These are phyloP conservation scores for Ophidiomyces ophidiicola DNA, from an alignment of 2,329 filamentous ascomycete genomes.

Conservation along the genomic window DNA sequence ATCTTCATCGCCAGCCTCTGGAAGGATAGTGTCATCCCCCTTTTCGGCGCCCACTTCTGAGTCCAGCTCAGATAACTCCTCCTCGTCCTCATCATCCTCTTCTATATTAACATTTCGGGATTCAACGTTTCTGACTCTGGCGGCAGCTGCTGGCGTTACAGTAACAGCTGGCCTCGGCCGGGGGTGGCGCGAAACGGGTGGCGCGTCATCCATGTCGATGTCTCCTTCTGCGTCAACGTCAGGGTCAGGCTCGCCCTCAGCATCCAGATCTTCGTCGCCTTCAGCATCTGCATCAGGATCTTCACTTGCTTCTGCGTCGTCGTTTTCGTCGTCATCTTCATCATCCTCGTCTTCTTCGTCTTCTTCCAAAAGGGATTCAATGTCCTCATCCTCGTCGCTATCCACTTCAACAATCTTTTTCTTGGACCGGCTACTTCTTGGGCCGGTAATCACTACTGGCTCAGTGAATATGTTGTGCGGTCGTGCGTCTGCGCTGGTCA, in stretches of 20 bases:
- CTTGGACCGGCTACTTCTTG: constrained; percentile 35
- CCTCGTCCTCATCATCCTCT: constrained; percentile 42
- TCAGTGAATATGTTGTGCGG: constrained; percentile 36
- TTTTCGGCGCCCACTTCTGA: constrained; percentile 39
- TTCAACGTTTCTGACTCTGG: constrained; percentile 34
- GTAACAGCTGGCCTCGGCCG: constrained; percentile 27
- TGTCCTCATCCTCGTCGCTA: constrained; percentile 39
- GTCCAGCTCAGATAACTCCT: constrained; percentile 37
- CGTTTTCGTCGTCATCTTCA: constrained; percentile 33
- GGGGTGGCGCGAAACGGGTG: constrained; percentile 28
- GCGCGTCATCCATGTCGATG: constrained; percentile 36
- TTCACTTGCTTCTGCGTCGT: constrained; percentile 30
- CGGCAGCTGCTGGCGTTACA: constrained; percentile 26
- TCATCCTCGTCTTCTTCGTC: constrained; percentile 40
- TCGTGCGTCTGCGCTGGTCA: constrained; percentile 25
- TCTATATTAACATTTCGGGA: constrained; percentile 37
- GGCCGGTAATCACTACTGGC: constrained; percentile 35
- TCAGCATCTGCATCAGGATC: constrained; percentile 24
- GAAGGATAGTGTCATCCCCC: constrained; percentile 36
- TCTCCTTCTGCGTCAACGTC: constrained; percentile 24
- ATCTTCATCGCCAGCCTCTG: constrained; percentile 30
- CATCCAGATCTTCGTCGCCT: constrained; percentile 21
- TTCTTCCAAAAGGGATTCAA: constrained; percentile 36
- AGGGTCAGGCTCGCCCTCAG: constrained; percentile 20
- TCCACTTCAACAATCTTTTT: constrained; percentile 36